Base-by-base conservation (phyloP, 352 stramenopile species). In the Phytopythium sindhum region DNA sequence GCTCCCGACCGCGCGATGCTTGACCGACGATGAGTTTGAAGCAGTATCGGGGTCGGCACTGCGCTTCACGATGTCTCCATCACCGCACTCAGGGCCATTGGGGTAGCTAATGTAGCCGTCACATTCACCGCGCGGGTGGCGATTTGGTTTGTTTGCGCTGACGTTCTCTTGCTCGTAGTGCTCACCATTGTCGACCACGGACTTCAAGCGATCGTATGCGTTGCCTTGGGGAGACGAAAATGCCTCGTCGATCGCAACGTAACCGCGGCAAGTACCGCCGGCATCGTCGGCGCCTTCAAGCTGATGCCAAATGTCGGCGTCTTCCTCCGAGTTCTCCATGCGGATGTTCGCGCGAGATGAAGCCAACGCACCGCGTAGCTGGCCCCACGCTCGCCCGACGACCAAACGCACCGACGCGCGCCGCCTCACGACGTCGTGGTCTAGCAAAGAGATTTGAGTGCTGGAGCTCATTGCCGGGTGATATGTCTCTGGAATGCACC, bases 321-420 rank as follows among this genome's bases (percentile, higher is more conserved):
- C n/a, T n/a, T 61, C 41, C 39, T 61, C 55, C 1, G 41, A 1
- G 17, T 17, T 26, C 2, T 42, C 28, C 29, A 10, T 9, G 1
- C 19, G 21, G 19, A 21, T 5, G 7, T 19, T 33, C 14, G 5
- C 35, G 5, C 19, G 55, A 52, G 35, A 37, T 11, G 23, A 24
- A 41, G 31, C 35, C 35, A 51, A 26, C n/a, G 39, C 35, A 4
- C 10, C 19, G 28, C 52, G 39, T 7, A 61, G 55, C 19, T 39
- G 33, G 14, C 39, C 55, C 55, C 55, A 61, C 10, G 37, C 55
- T 8, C 55, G 15, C 5, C 39, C 55, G 19, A 61, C 39, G 31
- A 61, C 19, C 4, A 39, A 51, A 5, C 37, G n/a, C 55, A 61
- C 39, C 4, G 39, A 61, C 24, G 2, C 12, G 15, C 55, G 39